phyloP scores from a whole-genome alignment of 78 protist species.

The Dictyostelium citrinum region DNA sequence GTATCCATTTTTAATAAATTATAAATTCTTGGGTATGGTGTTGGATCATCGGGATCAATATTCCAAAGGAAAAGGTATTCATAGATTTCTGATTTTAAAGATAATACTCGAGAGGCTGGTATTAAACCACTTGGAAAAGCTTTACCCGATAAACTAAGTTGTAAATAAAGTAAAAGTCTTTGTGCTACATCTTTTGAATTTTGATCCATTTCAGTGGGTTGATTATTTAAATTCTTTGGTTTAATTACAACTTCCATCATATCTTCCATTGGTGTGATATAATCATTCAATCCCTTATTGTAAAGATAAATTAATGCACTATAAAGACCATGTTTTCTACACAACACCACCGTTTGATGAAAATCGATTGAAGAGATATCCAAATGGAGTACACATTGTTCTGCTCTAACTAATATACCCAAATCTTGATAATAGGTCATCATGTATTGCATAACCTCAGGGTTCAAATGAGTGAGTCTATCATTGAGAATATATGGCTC shows the following conservation, averaged over 20 bases:
- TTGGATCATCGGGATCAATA: slow-evolving; percentile 71
- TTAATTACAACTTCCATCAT: slow-evolving; percentile 35
- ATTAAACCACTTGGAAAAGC: slow-evolving; percentile 73
- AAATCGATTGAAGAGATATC: slow-evolving; percentile 70
- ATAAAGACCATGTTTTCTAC: slow-evolving; percentile 51
- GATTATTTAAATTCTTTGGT: slow-evolving; percentile 29
- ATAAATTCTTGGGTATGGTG: slow-evolving; percentile 63
- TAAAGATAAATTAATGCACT: slow-evolving; percentile 79
- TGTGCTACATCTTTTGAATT: slow-evolving; percentile 50
- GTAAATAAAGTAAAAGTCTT: slow-evolving; percentile 41
- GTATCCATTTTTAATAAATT: slow-evolving; percentile 47
- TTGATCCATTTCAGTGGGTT: not conserved
- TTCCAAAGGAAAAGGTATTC: slow-evolving; percentile 46
- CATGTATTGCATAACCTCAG: slow-evolving; percentile 73
- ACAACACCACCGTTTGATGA: slow-evolving; percentile 68
- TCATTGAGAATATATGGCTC: slow-evolving; percentile 71
- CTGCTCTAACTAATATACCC: slow-evolving; percentile 20
- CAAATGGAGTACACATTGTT: slow-evolving; percentile 76
- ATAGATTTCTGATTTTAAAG: slow-evolving; percentile 31
- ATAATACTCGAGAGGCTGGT: not conserved
- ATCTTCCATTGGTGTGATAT: slow-evolving; percentile 77
- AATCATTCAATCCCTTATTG: slow-evolving; percentile 76
- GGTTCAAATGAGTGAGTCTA: slow-evolving; percentile 36
- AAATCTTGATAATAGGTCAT: slow-evolving; percentile 47
- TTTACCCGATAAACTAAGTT: slow-evolving; percentile 47